Base-by-base conservation (phyloP, 352 stramenopile species). In the Phytophthora megakarya region DNA sequence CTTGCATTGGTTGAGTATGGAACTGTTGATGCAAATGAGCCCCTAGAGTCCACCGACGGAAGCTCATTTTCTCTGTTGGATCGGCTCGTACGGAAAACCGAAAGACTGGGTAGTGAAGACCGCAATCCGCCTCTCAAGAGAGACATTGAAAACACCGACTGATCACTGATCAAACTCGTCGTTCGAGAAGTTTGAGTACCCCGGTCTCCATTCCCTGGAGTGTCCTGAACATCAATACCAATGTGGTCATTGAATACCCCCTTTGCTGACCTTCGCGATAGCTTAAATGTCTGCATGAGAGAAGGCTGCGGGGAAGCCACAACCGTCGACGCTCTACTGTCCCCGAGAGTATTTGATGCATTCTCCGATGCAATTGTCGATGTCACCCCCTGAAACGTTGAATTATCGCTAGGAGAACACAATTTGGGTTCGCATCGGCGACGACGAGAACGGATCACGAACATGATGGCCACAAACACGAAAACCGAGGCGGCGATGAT, bases 61-160 rank as follows among this genome's bases (percentile, higher is more conserved):
- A 25, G 32, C 11, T 55, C 43, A 3, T 51, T 35, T 18, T 33
- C 25, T 40, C 18, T 15, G 16, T 30, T 62, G 19, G 18, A 25
- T 40, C 51, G 39, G 39, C 32, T 59, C 11, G 19, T 18, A 2
- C 65, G 69, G 18, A 65, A 68, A 4, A 28, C 30, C 47, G 49
- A 4, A 11, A 71, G 32, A 19, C 44, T 52, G 21, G 67, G 38
- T 19, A 74, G 19, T 12, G 67, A 71, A 13, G 53, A 49, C 0
- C 49, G 35, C 2, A 61, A 30, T 2, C 58, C 49, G 11, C 51
- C 63, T 16, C 45, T 30, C 46, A 72, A 22, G 4, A 65, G 25
- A 6, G 65, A 67, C 0, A 56, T 32, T 5, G 54, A 66, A 56
- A 77, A 70, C 11, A 69, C 56, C 39, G 64, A 73, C 16, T 60